Base-by-base conservation (phyloP, 495 filamentous ascomycete genomes). In the Penicillium mononematosum region DNA sequence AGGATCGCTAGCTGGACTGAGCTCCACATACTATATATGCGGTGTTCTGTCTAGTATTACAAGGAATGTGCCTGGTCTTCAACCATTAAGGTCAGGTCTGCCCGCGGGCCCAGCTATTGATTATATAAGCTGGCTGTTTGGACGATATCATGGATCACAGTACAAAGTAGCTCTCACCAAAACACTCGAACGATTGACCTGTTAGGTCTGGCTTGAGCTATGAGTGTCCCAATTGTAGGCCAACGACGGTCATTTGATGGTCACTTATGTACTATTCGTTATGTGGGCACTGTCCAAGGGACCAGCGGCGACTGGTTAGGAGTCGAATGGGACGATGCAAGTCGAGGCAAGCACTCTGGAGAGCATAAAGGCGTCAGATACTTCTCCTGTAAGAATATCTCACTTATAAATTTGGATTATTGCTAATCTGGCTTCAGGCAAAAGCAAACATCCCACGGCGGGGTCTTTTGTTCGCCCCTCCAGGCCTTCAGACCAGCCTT, bases 291-390 rank as follows among this genome's bases (percentile, higher is more conserved):
- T 38, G 85, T 98, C 17, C 78, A 83, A 50, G 88, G 88, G 38
- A 94, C 91, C 19, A 75, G 81, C 20, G 91, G 90, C 31, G 78
- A 81, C 64, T 98, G 94, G 95, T 77, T 98, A 19, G 94, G 94
- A 25, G 91, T 98, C 19, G 94, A 98, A 78, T 98, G 95, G 95
- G 94, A 98, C 72, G 88, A 96, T 64, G 76, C 84, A 52, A 76
- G 74, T 41, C 78, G 91, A 64, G 95, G 94, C 31, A 98, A 96
- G 75, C 92, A 98, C 74, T 82, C 90, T 57, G 94, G 95, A 10
- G 83, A 86, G 54, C 84, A 93, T 75, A 83, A 83, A 24, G 91
- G 88, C 47, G 76, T 82, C 59, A 83, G 80, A 54, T 97, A 98
- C 68, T 98, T 98, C 63, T 78, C 80, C 61, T 96, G 93, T 96